Base-by-base conservation (phyloP, 1,284 basidiomycete species). In the Cutaneotrichosporon sp. region DNA sequence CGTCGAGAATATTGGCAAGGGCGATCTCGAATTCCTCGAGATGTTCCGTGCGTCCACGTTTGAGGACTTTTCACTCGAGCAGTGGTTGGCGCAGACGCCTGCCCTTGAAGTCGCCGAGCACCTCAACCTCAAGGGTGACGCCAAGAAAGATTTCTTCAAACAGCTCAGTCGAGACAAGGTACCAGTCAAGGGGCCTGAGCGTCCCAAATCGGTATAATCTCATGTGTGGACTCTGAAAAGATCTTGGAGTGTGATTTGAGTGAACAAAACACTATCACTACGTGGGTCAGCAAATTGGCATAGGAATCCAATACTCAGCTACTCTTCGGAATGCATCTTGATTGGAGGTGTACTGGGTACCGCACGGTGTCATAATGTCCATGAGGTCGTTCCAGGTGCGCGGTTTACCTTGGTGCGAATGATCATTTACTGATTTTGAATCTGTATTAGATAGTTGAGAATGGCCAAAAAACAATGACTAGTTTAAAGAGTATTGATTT, bases 1-100 rank as follows among this genome's bases (percentile, higher is more conserved):
- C 69, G 83, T 89, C n/a, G 87, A 90, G 78, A 89, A 89, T 71
- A 86, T 82, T 18, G 88, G 88, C 8, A 86, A 88, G 69, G 84
- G 84, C 5, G 86, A 87, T 0, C 73, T 89, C 38, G 81, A 80
- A 65, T 88, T 83, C 78, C 81, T 89, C 49, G 88, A 89, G 73
- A 86, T 89, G 58, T 88, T 88, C 79, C 86, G 85, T 62, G 82
- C 86, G 0, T 80, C 85, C 84, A 76, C 56, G 77, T 70, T 64
- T 32, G 68, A 88, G 69, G 88, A 89, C 72, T 81, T 89, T 68
- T 88, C 86, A 70, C 79, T 89, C 63, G 84, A 83, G 51, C 73
- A 73, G 84, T 89, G 87, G 88, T 81, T 89, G 18, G 87, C 87
- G 1, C 78, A 88, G 64, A 87, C 85, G 3, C 87, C 87, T 10